These are phyloP conservation scores for Zoysia pacifica DNA, from an alignment of 176 grass and related monocot species.

Conservation along the genomic window DNA sequence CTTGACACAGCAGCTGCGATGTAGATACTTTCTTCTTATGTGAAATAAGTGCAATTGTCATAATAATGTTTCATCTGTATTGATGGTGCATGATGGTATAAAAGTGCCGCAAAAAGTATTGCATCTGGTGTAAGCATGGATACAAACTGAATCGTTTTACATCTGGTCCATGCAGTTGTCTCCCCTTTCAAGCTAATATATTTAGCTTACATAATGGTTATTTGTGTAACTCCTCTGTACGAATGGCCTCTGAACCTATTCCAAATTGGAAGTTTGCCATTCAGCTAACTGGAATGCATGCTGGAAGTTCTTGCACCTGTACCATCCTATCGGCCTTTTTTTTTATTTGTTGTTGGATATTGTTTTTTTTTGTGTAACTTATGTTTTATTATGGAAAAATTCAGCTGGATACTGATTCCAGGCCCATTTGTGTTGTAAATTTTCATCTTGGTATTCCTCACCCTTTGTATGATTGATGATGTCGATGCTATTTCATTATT, in stretches of 20 bases:
- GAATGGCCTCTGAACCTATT: not conserved
- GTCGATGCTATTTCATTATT: not conserved
- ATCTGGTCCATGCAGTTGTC: slow-evolving; percentile 13
- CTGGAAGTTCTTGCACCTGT: slow-evolving; percentile 18
- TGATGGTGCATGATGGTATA: slow-evolving; percentile 23
- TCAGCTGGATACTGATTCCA: slow-evolving; percentile 22
- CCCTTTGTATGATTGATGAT: not conserved
- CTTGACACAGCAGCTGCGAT: not conserved
- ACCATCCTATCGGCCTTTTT: not conserved
- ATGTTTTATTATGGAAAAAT: not conserved
- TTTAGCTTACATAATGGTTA: slow-evolving; percentile 10
- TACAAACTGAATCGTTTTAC: not conserved
- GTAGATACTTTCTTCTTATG: not conserved
- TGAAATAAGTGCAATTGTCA: slow-evolving; percentile 5
- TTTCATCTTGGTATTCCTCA: slow-evolving; percentile 1
- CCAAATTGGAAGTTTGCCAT: slow-evolving; percentile 21
- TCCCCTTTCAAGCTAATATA: slow-evolving; percentile 15
- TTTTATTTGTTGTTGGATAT: not conserved
- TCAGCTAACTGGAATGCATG: not conserved
- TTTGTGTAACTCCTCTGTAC: slow-evolving; percentile 28
- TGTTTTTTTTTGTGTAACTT: slow-evolving; percentile 6
- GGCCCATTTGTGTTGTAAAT: slow-evolving; percentile 7
- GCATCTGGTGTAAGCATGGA: slow-evolving; percentile 1
- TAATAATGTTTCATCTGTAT: slow-evolving; percentile 16
- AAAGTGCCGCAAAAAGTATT: not conserved